Evolutionary conservation across 495 filamentous ascomycete species (phyloP), one percentile per base, ranked within the genome.

Genomic region (Immersiella caudata): DNA sequence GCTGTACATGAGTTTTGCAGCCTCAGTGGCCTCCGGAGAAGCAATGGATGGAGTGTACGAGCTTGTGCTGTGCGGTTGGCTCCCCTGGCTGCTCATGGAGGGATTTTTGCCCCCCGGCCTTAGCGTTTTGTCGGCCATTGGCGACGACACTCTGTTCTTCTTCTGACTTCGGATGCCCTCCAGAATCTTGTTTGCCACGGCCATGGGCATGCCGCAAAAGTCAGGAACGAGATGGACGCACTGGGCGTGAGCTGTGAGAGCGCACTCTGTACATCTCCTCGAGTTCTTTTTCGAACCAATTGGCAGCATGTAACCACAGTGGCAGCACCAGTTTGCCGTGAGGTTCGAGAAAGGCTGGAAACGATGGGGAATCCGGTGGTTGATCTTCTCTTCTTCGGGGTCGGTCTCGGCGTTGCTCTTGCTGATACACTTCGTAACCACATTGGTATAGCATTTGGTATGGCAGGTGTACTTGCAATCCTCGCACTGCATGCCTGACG

Each of bases 401-500:
- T 98, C 96, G 22, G 91, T 95, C 77, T 98, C 95, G 67, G 94
- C 92, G 76, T 98, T 99, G 58, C 94, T 96, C 79, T 98, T 97
- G 81, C 94, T 97, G 80, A 99, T 99, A 81, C 95, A 99, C 78
- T 99, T 99, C 64, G 95, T 98, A 73, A 99, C 96, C n/a, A 99
- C 95, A 76, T 94, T 96, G 12, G 84, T 81, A 74, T 97, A 98
- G 77, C 95, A 99, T 78, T 96, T 97, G 75, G 91, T 92, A 78
- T 99, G 95, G 78, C 96, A 98, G 22, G 95, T 98, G 75, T 97
- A 97, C 79, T 97, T 98, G 92, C 95, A 99, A 80, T 99, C 95
- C 67, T 94, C 90, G 77, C 95, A 99, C 81, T 99, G 95, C 94
- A 98, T 97, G 55, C 95, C 96, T 18, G 95, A 91, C 33, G 94